These are phyloP conservation scores for Pseudonitzschia delicatissima DNA, from an alignment of 108 stramenopile species.

Conservation along the genomic window DNA sequence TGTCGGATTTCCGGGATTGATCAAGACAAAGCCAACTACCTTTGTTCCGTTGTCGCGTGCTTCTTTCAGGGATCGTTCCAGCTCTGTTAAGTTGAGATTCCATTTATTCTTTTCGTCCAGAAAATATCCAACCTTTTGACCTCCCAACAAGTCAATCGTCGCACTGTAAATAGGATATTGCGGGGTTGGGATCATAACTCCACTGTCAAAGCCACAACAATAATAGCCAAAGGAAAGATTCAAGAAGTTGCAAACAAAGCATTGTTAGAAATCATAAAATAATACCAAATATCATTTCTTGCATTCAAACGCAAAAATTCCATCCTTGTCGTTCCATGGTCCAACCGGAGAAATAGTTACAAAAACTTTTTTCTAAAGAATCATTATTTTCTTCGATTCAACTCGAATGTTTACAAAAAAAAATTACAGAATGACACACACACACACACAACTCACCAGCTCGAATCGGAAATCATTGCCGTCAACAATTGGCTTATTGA, in stretches of 20 bases:
- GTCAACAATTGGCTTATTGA: conserved; percentile 82
- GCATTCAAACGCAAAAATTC: no score
- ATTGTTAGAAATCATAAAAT: no score
- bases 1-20: conserved; percentile 95
- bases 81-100: conserved; percentile 79
- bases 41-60: conserved; percentile 66
- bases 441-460: conserved; percentile 44
- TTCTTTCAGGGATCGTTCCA: conserved; percentile 72
- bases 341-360: no score
- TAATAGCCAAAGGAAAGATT: neutral
- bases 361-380: no score
- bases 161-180: conserved; percentile 98
- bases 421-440: no score
- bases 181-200: conserved; percentile 94
- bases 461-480: conserved; percentile 58
- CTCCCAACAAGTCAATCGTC: conserved; percentile 78
- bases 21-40: conserved; percentile 84
- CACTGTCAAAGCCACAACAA: conserved; percentile 35
- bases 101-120: conserved; percentile 85
- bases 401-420: no score
- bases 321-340: no score
- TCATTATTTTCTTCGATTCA: no score
- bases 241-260: no score
- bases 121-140: conserved; percentile 87
- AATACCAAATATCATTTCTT: no score